Evolutionary conservation across 2,329 filamentous ascomycete species (phyloP), one percentile per base, ranked within the genome.

Genomic region (Apiospora aurea): DNA sequence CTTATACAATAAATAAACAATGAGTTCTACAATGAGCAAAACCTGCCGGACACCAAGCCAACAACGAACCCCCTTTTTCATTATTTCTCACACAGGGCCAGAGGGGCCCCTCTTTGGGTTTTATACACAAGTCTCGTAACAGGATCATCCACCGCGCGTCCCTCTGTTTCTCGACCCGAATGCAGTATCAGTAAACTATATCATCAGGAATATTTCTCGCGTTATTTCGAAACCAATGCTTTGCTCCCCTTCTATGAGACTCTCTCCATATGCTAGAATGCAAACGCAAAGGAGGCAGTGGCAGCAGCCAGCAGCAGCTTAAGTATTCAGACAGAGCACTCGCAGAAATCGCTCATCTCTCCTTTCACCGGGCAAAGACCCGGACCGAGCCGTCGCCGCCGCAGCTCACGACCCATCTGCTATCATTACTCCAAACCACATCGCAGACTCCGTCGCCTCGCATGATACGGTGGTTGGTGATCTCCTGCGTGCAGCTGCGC

Each of bases 331-430:
- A 44, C 34, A 13, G 16, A 44, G 44, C 43, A 26, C 26, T 29
- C 26, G 29, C 21, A 3, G 46, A 68, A 16, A 46, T 44, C 41
- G 4, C 38, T 61, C 29, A 38, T 61, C 26, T 61, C 26, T 51
- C 47, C 8, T 38, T 21, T 79, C 75, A 91, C 72, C 89, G 85
- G 71, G 90, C 87, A 85, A 91, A 98, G 72, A 98, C 95, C 86
- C 98, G 98, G 74, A 98, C 96, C 47, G 97, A 92, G 8, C 96
- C 96, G 81, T 99, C 96, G 16, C 96, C 96, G 53, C 96, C 96
- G 49, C 93, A 96, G 77, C 94, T 97, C 72, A 98, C 94, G 49
- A 99, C 95, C 89, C 96, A 96, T 76, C 95, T 90, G 46, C 96
- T 95, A 80, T 99, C 96, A 78, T 95, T 93, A 80, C 95, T 97